Base-by-base conservation (phyloP, 495 filamentous ascomycete species). In the Viridothelium virens region DNA sequence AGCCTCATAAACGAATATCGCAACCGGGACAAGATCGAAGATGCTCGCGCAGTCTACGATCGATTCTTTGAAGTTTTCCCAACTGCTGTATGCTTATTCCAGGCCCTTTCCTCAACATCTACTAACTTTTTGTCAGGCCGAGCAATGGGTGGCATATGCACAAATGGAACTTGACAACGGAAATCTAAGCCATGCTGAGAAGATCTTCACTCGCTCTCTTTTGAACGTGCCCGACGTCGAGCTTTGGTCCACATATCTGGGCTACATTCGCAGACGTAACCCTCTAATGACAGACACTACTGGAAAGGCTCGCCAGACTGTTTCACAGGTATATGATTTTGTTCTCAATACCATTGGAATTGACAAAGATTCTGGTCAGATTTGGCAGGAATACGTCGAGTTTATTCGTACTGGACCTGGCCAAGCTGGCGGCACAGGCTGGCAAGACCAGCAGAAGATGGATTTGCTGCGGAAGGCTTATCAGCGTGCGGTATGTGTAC, bases 391-490 rank as follows among this genome's bases (percentile, higher is more conserved):
- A 50, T 96, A 97, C 71, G 84, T 97, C 62, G 84, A 91, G 63
- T 97, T 98, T 70, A 82, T 97, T 72, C 90, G 90, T 70, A 87
- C 83, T 62, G 89, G 87, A 0, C 94, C 95, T 9, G 95, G 95
- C 11, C 85, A 81, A 48, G 80, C 91, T 53, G 92, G 92, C 39
- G 95, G 94, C 46, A 86, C 82, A 63, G 86, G 84, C 18, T 98
- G 94, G 94, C 91, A 97, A 73, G 94, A 97, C 72, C 87, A 91
- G 74, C 94, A 97, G 72, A 98, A 98, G 82, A 95, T 96, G 91
- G 94, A 98, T 70, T 76, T 86, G 67, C 78, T 98, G 31, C 86
- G 94, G 33, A 95, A 92, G 72, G 88, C 90, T 2, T 97, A 96
- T 74, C 93, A 96, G 70, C 86, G 86, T 38, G 93, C 94, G 14